Base-by-base conservation (phyloP, 768 basidiomycete genomes). In the Mycena sanguinolenta region DNA sequence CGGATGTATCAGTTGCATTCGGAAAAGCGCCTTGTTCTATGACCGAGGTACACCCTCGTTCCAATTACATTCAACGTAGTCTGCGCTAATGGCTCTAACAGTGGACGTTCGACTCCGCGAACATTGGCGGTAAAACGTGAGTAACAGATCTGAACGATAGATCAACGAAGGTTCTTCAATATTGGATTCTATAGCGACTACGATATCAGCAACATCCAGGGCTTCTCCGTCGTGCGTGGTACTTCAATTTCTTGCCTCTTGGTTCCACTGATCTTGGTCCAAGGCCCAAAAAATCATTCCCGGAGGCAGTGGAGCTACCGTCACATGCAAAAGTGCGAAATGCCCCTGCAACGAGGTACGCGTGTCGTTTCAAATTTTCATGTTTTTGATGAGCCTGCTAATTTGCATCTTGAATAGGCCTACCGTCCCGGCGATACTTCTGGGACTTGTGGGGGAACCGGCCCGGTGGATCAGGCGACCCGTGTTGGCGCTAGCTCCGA, bases 161-260 rank as follows among this genome's bases (percentile, higher is more conserved):
- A 21, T 30, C 4, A 36, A 21, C 1, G 50, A 30, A 21, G 34
- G 34, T 2, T 50, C 58, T 30, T 2, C 16, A 28, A 46, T 17
- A 49, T 14, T 34, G 28, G 7, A 34, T 28, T n/a, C n/a, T 25
- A 30, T 50, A 71, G 64, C 14, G 69, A 71, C 60, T 71, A 71
- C 60, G 69, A 71, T 28, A 67, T 71, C 65, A 66, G 64, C 70
- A 67, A 71, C 65, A 71, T 71, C 28, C 70, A 71, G 21, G 70
- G 70, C 34, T 71, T 36, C 55, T 71, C 70, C 13, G 70, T 71
- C n/a, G 69, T 66, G 21, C 32, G 58, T 61, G 19, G 19, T 14
- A 17, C 3, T 10, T 21, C 3, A n/a, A 13, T 28, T 8, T 13
- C 23, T 12, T 61, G 42, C 30, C 34, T 30, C 52, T 42, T n/a